phyloP scores from a whole-genome alignment of 148 eudicot genomes.

The Nepenthes gracilis region DNA sequence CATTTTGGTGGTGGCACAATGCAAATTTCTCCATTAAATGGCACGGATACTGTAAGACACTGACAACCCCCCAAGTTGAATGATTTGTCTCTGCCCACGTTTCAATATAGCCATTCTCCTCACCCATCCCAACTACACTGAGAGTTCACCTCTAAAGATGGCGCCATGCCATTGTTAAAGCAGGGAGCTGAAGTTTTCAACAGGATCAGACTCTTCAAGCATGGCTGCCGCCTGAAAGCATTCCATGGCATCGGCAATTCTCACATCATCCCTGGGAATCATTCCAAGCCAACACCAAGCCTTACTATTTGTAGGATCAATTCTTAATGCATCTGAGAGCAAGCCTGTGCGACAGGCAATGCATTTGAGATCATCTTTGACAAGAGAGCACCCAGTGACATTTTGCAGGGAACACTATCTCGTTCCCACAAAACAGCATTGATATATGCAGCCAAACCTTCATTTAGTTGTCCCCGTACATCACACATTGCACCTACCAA shows the following conservation, averaged over 20 bases:
- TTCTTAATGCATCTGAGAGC: conserved; percentile 78
- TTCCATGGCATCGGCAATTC: conserved; percentile 73
- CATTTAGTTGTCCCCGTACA: conserved; percentile 45
- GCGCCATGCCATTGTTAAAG: not conserved
- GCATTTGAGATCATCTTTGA: conserved; percentile 58
- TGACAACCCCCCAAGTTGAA: too few species aligned
- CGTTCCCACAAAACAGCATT: conserved; percentile 68
- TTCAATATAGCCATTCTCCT: too few species aligned
- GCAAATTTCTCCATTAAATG: too few species aligned
- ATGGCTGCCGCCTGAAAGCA: conserved; percentile 97
- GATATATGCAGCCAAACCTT: conserved; percentile 60
- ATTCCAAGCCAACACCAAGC: conserved; percentile 90
- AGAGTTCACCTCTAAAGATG: too few species aligned
- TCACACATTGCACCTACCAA: conserved; percentile 53
- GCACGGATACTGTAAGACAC: too few species aligned
- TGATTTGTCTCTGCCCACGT: too few species aligned
- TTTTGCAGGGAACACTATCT: conserved; percentile 69
- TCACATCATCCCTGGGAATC: conserved; percentile 75
- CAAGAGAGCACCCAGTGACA: conserved; percentile 49
- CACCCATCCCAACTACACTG: too few species aligned
- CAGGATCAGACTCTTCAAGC: conserved; percentile 94
- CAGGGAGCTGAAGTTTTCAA: conserved; percentile 72
- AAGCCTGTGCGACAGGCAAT: conserved; percentile 66
- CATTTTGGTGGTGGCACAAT: too few species aligned
- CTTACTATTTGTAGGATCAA: conserved; percentile 75